Percentiles rank a stretch among this genome's conserved stretches.
Conservation (phyloP, 2,329 filamentous ascomycete genomes). For the Fusarium redolens region DNA sequence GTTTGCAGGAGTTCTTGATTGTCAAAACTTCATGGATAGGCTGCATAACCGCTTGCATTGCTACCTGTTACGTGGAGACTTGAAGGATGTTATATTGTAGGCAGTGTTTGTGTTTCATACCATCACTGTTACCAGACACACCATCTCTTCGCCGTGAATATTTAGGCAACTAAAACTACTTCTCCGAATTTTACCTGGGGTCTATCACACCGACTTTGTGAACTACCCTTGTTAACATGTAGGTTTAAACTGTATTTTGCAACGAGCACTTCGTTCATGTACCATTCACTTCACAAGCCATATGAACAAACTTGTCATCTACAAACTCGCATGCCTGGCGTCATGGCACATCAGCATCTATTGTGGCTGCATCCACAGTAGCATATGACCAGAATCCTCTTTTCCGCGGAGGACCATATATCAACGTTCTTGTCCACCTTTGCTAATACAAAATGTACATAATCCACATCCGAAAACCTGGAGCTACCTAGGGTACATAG, state of each 20-base stretch:
- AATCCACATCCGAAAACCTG: not conserved
- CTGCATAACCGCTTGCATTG: not conserved
- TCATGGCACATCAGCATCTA: not conserved
- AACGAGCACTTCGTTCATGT: not conserved
- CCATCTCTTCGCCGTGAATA: not conserved
- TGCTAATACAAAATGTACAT: not conserved
- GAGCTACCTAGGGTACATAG: not conserved
- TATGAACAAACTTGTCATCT: not conserved
- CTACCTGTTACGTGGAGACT: not conserved
- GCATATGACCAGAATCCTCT: not conserved
- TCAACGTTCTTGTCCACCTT: not conserved
- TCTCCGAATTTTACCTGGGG: not conserved
- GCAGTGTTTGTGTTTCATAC: not conserved
- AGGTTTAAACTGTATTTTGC: not conserved
- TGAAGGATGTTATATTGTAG: not conserved
- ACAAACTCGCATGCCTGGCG: not conserved
- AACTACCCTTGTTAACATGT: not conserved
- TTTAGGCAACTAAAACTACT: not conserved
- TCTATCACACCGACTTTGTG: not conserved
- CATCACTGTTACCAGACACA: not conserved
- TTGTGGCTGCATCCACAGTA: conserved; percentile 1
- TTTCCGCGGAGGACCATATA: not conserved
- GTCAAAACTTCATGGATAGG: not conserved
- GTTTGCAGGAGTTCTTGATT: not conserved
- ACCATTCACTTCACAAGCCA: not conserved